Conservation (phyloP, 176 grass and related monocot species). For the Neostapfia colusana region DNA sequence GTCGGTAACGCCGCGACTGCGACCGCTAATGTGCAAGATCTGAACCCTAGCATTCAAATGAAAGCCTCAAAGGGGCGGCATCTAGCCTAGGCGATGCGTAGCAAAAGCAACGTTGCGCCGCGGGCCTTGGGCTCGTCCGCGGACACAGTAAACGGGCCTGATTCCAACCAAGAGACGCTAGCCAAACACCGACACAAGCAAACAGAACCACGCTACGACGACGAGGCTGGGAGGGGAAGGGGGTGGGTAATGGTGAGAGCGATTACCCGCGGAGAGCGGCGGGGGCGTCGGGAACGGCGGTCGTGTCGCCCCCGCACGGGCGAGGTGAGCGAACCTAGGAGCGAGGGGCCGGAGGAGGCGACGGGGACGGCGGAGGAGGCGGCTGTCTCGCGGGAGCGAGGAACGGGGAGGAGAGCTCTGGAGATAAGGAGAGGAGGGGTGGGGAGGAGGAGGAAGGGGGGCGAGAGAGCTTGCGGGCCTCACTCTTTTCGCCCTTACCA, state of each 20-base stretch:
- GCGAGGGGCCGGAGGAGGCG: background rate
- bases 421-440: conserved; percentile 46
- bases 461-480: background rate
- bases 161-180: background rate
- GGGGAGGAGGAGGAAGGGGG: too few species aligned
- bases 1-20: background rate
- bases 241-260: too few species aligned
- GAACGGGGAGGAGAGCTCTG: background rate
- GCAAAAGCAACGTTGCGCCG: background rate
- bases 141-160: background rate
- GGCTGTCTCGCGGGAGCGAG: background rate
- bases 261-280: background rate
- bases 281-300: background rate
- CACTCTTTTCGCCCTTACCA: too few species aligned
- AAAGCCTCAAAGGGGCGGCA: background rate
- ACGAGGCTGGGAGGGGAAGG: too few species aligned
- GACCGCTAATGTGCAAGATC: background rate
- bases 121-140: background rate
- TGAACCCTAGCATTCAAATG: background rate
- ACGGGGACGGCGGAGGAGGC: too few species aligned
- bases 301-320: conserved; percentile 17
- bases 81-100: background rate
- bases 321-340: conserved; percentile 2
- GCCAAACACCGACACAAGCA: background rate
- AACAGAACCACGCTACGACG: background rate